These are phyloP conservation scores for Cenchrus fungigraminus DNA, from an alignment of 176 grass and related monocot species.

Conservation along the genomic window DNA sequence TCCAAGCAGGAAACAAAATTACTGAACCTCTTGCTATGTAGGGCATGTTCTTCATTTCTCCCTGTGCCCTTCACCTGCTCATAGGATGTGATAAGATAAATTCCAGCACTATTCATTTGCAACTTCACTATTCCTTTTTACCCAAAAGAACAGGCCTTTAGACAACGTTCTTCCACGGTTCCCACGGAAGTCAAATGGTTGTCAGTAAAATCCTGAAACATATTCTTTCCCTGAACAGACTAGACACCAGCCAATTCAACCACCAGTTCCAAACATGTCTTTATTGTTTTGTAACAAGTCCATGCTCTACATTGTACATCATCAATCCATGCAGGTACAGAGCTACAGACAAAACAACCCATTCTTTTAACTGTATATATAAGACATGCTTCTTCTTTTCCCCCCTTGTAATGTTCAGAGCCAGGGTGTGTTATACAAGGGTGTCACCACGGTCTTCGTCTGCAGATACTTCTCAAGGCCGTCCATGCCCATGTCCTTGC, in stretches of 20 bases:
- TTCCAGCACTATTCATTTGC: no score
- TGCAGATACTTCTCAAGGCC: slow-evolving; percentile 79
- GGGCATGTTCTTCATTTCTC: neutral
- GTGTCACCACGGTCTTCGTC: slow-evolving; percentile 69
- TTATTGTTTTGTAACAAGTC: neutral
- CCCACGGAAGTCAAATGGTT: neutral
- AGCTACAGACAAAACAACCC: neutral
- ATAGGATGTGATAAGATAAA: slow-evolving; percentile 44
- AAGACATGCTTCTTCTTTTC: neutral
- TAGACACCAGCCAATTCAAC: neutral
- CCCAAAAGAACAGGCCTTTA: neutral
- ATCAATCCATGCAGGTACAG: slow-evolving; percentile 11
- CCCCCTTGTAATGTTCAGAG: slow-evolving; percentile 41
- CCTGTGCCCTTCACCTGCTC: neutral
- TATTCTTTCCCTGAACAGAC: neutral
- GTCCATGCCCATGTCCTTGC: slow-evolving; percentile 81
- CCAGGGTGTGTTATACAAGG: slow-evolving; percentile 77
- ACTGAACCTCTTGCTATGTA: neutral
- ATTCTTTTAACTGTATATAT: neutral
- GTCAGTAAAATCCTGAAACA: neutral
- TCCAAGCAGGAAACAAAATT: slow-evolving; percentile 5
- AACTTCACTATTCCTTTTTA: no score
- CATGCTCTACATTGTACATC: neutral
- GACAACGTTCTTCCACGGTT: neutral
- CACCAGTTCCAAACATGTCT: neutral